These are phyloP conservation scores for Teunomyces aglyptinius DNA, from an alignment of 805 yeast genomes.

Conservation along the genomic window DNA sequence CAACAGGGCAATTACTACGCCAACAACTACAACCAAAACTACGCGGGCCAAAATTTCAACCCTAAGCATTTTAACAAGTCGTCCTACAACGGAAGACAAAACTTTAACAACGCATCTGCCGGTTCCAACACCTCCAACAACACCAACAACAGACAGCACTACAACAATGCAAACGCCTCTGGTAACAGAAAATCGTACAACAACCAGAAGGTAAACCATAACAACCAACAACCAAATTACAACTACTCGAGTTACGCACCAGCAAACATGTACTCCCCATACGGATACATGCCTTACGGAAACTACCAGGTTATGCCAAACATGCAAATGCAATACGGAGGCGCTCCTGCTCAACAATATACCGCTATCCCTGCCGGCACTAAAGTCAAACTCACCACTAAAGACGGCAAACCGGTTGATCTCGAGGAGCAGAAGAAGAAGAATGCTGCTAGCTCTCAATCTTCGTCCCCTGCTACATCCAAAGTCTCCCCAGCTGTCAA, in stretches of 20 bases:
- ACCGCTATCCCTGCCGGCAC: conserved; percentile 14
- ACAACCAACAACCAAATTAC: conserved; percentile 18
- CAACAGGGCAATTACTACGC: conserved; percentile 8
- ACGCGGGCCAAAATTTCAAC: not conserved
- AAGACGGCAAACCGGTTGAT: conserved; percentile 42
- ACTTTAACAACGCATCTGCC: conserved; percentile 13
- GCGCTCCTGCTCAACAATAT: conserved; percentile 9
- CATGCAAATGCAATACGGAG: conserved; percentile 9
- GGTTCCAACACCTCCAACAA: conserved; percentile 6
- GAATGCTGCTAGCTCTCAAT: conserved; percentile 25
- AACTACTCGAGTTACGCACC: conserved; percentile 22
- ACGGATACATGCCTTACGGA: conserved; percentile 29
- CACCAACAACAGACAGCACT: conserved; percentile 7
- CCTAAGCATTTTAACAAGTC: conserved; percentile 5
- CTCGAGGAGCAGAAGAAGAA: conserved; percentile 40
- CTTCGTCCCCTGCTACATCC: conserved; percentile 27
- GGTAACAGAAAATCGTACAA: conserved; percentile 5
- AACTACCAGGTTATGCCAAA: conserved; percentile 19
- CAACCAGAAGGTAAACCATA: conserved; percentile 17
- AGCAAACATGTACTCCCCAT: conserved; percentile 22
- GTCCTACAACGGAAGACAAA: conserved; percentile 12
- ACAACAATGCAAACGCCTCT: conserved; percentile 7
- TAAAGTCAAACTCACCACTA: conserved; percentile 40
- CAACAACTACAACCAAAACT: conserved; percentile 7
- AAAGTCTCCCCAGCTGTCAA: conserved; percentile 5